Evolutionary conservation across 352 stramenopile species (phyloP).

Genomic region (Phytophthora citricola): DNA sequence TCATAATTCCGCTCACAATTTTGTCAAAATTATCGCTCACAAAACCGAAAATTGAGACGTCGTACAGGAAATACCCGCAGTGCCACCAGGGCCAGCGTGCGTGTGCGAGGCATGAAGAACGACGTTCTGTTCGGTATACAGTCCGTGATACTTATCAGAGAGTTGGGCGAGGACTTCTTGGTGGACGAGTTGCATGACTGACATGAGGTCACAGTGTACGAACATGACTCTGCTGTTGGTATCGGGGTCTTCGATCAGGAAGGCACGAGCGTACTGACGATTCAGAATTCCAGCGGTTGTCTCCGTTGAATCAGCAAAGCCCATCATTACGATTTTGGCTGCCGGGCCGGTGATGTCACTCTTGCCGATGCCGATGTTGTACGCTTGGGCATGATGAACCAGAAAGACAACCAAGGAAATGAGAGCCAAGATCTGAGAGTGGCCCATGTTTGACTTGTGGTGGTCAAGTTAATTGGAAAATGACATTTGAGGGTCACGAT

Average conservation of each 20-base stretch:
- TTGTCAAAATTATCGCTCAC: slow-evolving; percentile 66
- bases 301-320: slow-evolving; percentile 50
- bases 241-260: slow-evolving; percentile 53
- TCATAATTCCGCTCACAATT: slow-evolving; percentile 70
- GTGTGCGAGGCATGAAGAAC: slow-evolving; percentile 83
- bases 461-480: too few species aligned
- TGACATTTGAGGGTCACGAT: too few species aligned
- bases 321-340: slow-evolving; percentile 70
- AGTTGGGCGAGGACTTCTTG: slow-evolving; percentile 58
- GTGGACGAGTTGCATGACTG: slow-evolving; percentile 63
- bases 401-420: neutral
- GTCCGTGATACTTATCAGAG: slow-evolving; percentile 36
- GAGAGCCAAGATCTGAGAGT: neutral
- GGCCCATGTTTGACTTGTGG: too few species aligned
- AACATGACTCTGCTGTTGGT: slow-evolving; percentile 47
- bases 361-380: slow-evolving; percentile 68
- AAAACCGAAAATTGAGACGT: slow-evolving; percentile 52
- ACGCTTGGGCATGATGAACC: slow-evolving; percentile 8
- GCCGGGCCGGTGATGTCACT: slow-evolving; percentile 67
- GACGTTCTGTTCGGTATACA: slow-evolving; percentile 71
- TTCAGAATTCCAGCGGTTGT: slow-evolving; percentile 69
- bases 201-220: slow-evolving; percentile 54
- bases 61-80: slow-evolving; percentile 79
- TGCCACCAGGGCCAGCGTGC: slow-evolving; percentile 76
- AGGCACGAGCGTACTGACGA: slow-evolving; percentile 68